Conservation (phyloP, 2,329 filamentous ascomycete species). For the Monilinia laxa region DNA sequence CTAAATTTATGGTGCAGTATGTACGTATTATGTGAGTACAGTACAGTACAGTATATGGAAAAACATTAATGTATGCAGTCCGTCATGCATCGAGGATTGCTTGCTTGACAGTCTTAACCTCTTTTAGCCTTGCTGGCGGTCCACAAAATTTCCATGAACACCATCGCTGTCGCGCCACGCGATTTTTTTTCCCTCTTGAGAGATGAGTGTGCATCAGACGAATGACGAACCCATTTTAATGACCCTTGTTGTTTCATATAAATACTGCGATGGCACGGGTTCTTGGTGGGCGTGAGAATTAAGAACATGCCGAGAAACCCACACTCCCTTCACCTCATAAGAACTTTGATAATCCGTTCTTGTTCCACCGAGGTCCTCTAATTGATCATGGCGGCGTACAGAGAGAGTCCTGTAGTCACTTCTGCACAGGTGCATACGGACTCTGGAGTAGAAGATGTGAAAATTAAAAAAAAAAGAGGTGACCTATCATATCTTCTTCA, state of each 20-base stretch:
- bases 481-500: background rate
- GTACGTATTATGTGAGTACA: background rate
- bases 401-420: background rate
- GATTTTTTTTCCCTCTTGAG: constrained; percentile 17
- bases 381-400: background rate
- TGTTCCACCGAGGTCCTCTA: background rate
- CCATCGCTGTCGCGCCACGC: constrained; percentile 28
- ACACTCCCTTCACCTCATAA: background rate
- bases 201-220: constrained; percentile 30
- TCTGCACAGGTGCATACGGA: background rate
- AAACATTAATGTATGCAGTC: background rate
- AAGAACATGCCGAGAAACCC: background rate
- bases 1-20: background rate
- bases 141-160: constrained; percentile 16
- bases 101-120: background rate
- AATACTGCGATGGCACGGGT: constrained; percentile 11
- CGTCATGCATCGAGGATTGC: constrained; percentile 1
- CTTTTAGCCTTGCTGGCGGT: background rate
- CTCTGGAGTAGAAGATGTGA: background rate
- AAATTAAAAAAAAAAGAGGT: background rate
- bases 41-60: background rate
- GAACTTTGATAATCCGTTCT: background rate
- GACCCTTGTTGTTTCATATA: constrained; percentile 31
- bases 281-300: background rate
- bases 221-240: constrained; percentile 30